Base-by-base conservation (phyloP, 2,329 filamentous ascomycete species). In the Corinectria fuckeliana region DNA sequence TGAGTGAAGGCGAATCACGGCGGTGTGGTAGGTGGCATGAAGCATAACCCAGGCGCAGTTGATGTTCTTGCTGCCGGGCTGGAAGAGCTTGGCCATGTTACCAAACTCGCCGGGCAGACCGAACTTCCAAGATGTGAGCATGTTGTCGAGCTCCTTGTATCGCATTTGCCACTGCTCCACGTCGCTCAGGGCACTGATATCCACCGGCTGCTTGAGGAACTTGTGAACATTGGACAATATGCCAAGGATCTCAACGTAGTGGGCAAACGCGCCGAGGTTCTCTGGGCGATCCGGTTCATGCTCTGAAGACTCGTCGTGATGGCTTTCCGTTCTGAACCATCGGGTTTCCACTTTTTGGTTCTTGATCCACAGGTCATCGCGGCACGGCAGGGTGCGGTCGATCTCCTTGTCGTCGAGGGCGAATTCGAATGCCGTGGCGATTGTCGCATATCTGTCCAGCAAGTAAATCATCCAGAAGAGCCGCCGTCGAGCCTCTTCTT, bases 391-490 rank as follows among this genome's bases (percentile, higher is more conserved):
- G 49, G 87, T 91, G 21, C 93, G 86, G 72, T 97, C 93, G 42
- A 97, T 94, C 70, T 97, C 93, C 71, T 90, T 91, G 70, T 97
- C 92, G 66, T 94, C 89, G 16, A 97, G 78, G 1, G 92, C 91
- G 72, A 97, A 96, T 68, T 97, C 92, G 67, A 97, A 97, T 0
- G 93, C 92, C 0, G 93, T 97, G 0, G 92, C 90, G 56, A 97
- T 89, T 0, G 93, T 97, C 1, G 92, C 92, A 72, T 96, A 97
- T 49, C 93, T 85, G 73, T 97, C 93, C 5, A 97, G 82, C 11
- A 97, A 78, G 71, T 96, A 97, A 10, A 96, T 88, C 88, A 96
- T 94, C 93, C 93, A 97, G 75, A 97, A 96, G 1, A 97, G 80
- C 23, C 93, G 83, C 25, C 93, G 85, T 25, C 93, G 83, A 39